Percentiles rank a stretch among this genome's conserved stretches.
These are phyloP conservation scores for Colletotrichum horii DNA, from an alignment of 2,329 filamentous ascomycete genomes.

Conservation along the genomic window DNA sequence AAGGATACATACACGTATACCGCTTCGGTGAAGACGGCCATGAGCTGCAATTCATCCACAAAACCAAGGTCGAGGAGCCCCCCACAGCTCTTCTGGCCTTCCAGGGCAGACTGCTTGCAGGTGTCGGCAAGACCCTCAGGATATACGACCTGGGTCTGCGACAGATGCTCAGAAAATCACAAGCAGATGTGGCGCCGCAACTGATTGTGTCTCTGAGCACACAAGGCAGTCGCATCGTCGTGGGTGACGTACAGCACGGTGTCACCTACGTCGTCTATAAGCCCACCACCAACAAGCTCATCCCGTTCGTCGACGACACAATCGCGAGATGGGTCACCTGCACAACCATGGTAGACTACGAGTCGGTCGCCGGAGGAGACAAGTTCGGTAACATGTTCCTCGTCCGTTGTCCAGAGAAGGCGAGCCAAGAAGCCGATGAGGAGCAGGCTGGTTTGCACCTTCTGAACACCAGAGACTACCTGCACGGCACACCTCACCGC, in stretches of 20 bases:
- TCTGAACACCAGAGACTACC: slow-evolving; percentile 86
- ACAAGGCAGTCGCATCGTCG: slow-evolving; percentile 88
- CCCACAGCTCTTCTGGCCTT: slow-evolving; percentile 91
- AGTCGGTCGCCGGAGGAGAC: slow-evolving; percentile 92
- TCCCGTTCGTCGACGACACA: slow-evolving; percentile 91
- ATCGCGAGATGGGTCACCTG: slow-evolving; percentile 90
- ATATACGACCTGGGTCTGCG: slow-evolving; percentile 94
- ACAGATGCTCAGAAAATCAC: slow-evolving; percentile 89
- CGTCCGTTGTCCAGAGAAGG: slow-evolving; percentile 83
- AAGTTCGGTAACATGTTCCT: slow-evolving; percentile 98
- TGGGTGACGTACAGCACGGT: slow-evolving; percentile 91
- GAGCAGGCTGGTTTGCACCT: slow-evolving; percentile 89
- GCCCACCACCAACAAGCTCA: slow-evolving; percentile 85
- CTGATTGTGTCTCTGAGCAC: slow-evolving; percentile 90
- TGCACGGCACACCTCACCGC: slow-evolving; percentile 87
- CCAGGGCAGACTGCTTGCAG: slow-evolving; percentile 88
- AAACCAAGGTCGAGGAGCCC: slow-evolving; percentile 89
- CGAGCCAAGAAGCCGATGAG: slow-evolving; percentile 89
- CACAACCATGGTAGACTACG: slow-evolving; percentile 95
- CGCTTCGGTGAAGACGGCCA: slow-evolving; percentile 87
- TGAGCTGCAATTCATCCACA: slow-evolving; percentile 92
- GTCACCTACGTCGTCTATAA: slow-evolving; percentile 95
- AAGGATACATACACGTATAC: slow-evolving; percentile 91
- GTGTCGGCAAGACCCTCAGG: slow-evolving; percentile 80
- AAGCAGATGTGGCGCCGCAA: slow-evolving; percentile 78